Evolutionary conservation across 106 monocot species (phyloP).

Genomic region (Narthecium ossifragum): DNA sequence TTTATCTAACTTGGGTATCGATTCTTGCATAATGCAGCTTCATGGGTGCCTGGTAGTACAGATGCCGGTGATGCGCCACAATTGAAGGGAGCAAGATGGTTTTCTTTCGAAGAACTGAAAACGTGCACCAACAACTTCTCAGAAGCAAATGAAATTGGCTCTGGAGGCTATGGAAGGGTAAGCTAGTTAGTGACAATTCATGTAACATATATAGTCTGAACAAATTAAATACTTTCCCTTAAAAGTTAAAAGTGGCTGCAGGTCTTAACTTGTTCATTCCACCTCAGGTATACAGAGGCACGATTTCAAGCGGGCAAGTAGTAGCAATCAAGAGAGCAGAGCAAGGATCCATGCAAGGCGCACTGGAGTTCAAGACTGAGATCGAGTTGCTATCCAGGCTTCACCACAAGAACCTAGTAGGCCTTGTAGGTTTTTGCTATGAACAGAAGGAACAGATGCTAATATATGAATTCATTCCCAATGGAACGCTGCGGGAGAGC

Average conservation of each 20-base stretch:
- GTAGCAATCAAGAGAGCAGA: slow-evolving; percentile 64
- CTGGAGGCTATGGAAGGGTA: slow-evolving; percentile 89
- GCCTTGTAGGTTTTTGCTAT: slow-evolving; percentile 61
- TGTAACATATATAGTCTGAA: too few species aligned
- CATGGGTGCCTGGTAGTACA: slow-evolving; percentile 45
- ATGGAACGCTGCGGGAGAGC: slow-evolving; percentile 55
- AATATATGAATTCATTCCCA: slow-evolving; percentile 63
- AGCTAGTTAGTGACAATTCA: too few species aligned
- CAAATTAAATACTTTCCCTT: too few species aligned
- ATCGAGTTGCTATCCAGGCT: slow-evolving; percentile 68
- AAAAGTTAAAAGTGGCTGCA: neutral
- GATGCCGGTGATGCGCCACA: slow-evolving; percentile 54
- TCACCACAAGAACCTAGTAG: slow-evolving; percentile 73
- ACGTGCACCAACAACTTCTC: slow-evolving; percentile 75
- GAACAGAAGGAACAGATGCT: slow-evolving; percentile 71
- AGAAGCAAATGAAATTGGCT: slow-evolving; percentile 54
- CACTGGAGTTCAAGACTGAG: slow-evolving; percentile 76
- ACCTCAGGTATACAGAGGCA: slow-evolving; percentile 58
- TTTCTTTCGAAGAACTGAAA: slow-evolving; percentile 64
- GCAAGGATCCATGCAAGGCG: slow-evolving; percentile 71
- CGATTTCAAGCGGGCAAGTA: slow-evolving; percentile 38
- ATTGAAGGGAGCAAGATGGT: slow-evolving; percentile 78
- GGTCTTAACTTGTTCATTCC: neutral
- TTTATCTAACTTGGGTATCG: too few species aligned
- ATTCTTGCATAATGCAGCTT: too few species aligned